Conservation (phyloP, 768 basidiomycete species). For the Imleria badia region DNA sequence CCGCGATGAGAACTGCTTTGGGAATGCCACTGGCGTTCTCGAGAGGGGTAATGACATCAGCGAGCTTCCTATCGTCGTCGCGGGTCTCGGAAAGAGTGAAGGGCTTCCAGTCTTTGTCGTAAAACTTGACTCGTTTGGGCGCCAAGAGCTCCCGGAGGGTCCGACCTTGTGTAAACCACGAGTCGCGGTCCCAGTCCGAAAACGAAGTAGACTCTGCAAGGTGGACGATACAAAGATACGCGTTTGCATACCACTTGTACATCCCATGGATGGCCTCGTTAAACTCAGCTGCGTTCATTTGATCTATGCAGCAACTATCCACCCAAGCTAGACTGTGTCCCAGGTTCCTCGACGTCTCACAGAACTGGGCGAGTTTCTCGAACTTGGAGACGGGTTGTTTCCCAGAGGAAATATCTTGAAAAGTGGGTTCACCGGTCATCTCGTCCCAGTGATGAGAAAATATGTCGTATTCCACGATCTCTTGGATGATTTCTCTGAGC, state of each 20-base stretch:
- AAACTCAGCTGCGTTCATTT: not conserved
- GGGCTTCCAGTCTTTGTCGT: conserved; percentile 9
- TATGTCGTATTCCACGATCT: too few relatives aligned
- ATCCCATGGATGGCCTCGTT: too few relatives aligned
- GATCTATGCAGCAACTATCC: conserved; percentile 27
- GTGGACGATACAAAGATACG: conserved; percentile 17
- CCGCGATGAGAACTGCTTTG: not conserved
- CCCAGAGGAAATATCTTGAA: too few relatives aligned
- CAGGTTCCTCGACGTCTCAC: not conserved
- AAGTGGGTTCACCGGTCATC: too few relatives aligned
- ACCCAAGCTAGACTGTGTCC: conserved; percentile 3
- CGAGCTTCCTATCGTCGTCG: not conserved
- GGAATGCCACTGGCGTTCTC: conserved; percentile 1
- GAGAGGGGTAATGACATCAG: too few relatives aligned
- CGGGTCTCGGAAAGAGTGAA: not conserved
- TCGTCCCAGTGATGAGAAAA: too few relatives aligned
- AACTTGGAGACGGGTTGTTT: too few relatives aligned
- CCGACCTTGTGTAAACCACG: too few relatives aligned
- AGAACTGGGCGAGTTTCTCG: conserved; percentile 7
- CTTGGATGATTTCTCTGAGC: conserved; percentile 5
- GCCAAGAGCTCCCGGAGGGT: conserved; percentile 18
- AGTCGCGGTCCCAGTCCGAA: too few relatives aligned
- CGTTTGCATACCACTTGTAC: too few relatives aligned
- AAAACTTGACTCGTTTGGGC: conserved; percentile 20
- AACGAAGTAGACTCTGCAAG: conserved; percentile 1